Evolutionary conservation across 2,329 filamentous ascomycete species (phyloP), one percentile per base, ranked within the genome.

Genomic region (Ophiostoma angusticollis): DNA sequence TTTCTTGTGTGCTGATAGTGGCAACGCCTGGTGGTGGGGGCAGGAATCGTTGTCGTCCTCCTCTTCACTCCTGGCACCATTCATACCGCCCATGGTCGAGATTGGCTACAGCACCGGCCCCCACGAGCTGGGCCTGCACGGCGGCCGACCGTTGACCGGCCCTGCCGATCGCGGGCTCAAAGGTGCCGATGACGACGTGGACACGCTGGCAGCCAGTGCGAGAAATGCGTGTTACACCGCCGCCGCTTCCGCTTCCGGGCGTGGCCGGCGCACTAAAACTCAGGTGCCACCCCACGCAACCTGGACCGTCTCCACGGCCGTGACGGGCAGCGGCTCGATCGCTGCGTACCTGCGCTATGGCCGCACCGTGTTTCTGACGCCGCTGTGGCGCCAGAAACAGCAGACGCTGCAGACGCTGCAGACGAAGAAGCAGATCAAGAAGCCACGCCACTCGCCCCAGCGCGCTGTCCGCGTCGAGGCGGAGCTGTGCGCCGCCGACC

Each of bases 1-100:
- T 9, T 65, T 64, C 33, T 35, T 59, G 25, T 55, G 60, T 18
- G 53, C 54, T 5, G 64, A 68, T 45, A 64, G 55, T 27, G 64
- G 64, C 4, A 58, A 63, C 32, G 19, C 23, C 35, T 65, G 62
- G 61, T 46, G 41, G 9, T 36, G 35, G 7, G 52, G 6, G 37
- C 43, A 5, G 8, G 5, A 6, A 4, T 21, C 4, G n/a, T 13
- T 28, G 21, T 32, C 25, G 13, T 23, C 39, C 9, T 16, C 31
- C 1, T 33, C 39, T 6, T 18, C 39, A 11, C 14, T 46, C 21
- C 35, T 52, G 18, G 41, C 43, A n/a, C 42, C 45, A 13, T 21
- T 34, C 8, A 24, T 48, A n/a, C 34, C 58, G 1, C 61, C 64
- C 1, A 63, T 54, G 32, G 27, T 65, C 12, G 64, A 68, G 43